phyloP scores from a whole-genome alignment of 805 yeast genomes.

The Kodamaea kaohsiungensis region DNA sequence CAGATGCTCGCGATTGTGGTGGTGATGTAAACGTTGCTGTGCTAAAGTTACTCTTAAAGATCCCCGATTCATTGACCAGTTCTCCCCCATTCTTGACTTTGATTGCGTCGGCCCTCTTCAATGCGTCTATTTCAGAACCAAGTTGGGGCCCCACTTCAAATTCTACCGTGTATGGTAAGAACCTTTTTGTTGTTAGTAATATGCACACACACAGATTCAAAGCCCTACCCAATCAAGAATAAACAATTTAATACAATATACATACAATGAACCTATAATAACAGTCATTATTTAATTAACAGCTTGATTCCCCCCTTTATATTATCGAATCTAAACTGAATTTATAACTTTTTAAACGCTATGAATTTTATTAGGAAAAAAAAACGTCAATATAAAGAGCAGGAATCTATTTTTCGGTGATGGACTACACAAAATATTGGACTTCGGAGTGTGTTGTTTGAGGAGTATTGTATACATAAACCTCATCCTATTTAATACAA shows the following conservation, averaged over 20 bases:
- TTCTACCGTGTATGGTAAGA: slow-evolving; percentile 76
- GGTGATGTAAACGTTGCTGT: slow-evolving; percentile 4
- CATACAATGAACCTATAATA: slow-evolving; percentile 69
- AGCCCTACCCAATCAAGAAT: too few relatives aligned
- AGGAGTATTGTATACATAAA: too few relatives aligned
- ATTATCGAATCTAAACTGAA: too few relatives aligned
- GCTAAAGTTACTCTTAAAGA: slow-evolving; percentile 10
- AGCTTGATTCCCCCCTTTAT: too few relatives aligned
- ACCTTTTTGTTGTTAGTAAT: slow-evolving; percentile 38
- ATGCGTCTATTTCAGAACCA: slow-evolving; percentile 2
- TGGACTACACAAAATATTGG: background rate
- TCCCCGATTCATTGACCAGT: slow-evolving; percentile 11
- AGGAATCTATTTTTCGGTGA: background rate
- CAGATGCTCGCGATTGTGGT: background rate
- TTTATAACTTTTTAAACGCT: too few relatives aligned
- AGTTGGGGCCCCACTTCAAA: slow-evolving; percentile 41
- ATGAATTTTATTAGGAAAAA: background rate
- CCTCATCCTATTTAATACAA: too few relatives aligned
- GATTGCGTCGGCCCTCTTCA: slow-evolving; percentile 9
- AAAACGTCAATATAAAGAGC: background rate
- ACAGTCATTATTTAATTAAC: slow-evolving; percentile 51
- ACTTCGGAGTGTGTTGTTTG: too few relatives aligned
- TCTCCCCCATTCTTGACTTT: slow-evolving; percentile 4
- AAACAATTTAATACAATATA: too few relatives aligned
- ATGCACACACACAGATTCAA: too few relatives aligned